Base-by-base conservation (phyloP, 345 rosid genomes). In the Dipteronia dyeriana region DNA sequence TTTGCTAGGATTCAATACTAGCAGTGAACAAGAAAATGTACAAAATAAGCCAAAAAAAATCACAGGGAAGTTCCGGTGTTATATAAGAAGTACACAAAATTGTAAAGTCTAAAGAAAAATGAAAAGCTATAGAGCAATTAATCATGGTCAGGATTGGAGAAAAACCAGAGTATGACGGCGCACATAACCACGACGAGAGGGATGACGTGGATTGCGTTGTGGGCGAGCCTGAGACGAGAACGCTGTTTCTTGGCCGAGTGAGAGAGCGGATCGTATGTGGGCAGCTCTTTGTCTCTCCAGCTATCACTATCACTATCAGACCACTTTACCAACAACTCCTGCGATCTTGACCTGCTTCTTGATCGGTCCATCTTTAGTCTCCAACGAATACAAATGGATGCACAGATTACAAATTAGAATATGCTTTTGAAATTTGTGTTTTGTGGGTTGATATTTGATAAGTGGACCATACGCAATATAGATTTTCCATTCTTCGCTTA, bases 131-230 rank as follows among this genome's bases (percentile, higher is more conserved):
- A 17, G 38, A 14, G 7, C 19, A 14, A 64, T 4, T 9, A 25
- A 66, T 38, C 38, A 34, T 34, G 4, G 38, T 34, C 94, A 76
- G 89, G 84, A 73, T 39, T 16, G 71, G 97, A 90, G 89, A 87
- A 93, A 84, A 91, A 82, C 96, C 98, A 93, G 76, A 95, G 98
- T 70, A 95, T 69, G 77, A 83, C 59, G 54, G 87, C 90, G 78
- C 91, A 91, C 47, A 91, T 78, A 31, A 85, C 56, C 57, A 93
- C 90, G 49, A 95, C 57, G 17, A 93, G 72, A 77, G 98, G 99
- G 79, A 95, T 90, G 65, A 84, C 68, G 84, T 95, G 98, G 82
- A 95, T 76, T 16, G 91, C 88, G 73, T 88, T 88, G 86, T 95
- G 90, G 8, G 99, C 90, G 67, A 82, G 85, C 88, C 94, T 85